Percentiles rank a stretch among this genome's conserved stretches.
phyloP scores from a whole-genome alignment of 495 filamentous ascomycete genomes.

The Xylaria venustula region DNA sequence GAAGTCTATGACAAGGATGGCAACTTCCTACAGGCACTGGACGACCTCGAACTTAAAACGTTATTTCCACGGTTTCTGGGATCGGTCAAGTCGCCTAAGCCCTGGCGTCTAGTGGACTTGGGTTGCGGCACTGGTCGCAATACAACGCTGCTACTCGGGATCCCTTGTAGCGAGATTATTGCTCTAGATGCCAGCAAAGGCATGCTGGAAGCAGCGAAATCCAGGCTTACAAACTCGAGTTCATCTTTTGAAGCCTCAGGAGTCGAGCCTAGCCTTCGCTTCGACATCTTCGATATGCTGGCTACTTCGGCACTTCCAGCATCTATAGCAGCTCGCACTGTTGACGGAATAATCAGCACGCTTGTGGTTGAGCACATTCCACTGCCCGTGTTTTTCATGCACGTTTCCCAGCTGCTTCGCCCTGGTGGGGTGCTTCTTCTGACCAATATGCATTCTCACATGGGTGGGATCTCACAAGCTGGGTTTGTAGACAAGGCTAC shows the following conservation, averaged over 20 bases:
- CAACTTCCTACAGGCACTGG: slow-evolving; percentile 71
- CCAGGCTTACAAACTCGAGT: slow-evolving; percentile 25
- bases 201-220: slow-evolving; percentile 56
- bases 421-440: slow-evolving; percentile 56
- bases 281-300: slow-evolving; percentile 44
- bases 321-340: slow-evolving; percentile 15
- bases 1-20: slow-evolving; percentile 65
- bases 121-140: slow-evolving; percentile 74
- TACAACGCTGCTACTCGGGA: slow-evolving; percentile 54
- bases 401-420: slow-evolving; percentile 45
- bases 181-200: slow-evolving; percentile 39
- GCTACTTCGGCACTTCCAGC: slow-evolving; percentile 15
- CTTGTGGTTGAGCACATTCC: slow-evolving; percentile 71
- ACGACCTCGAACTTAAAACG: slow-evolving; percentile 55
- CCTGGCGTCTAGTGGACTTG: slow-evolving; percentile 54
- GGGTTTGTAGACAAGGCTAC: slow-evolving; percentile 61
- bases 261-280: slow-evolving; percentile 16
- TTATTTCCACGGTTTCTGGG: slow-evolving; percentile 56
- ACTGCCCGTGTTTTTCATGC: slow-evolving; percentile 53
- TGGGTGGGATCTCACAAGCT: slow-evolving; percentile 63
- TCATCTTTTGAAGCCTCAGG: not conserved
- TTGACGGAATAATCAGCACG: slow-evolving; percentile 58
- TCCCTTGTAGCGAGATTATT: slow-evolving; percentile 25
- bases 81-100: slow-evolving; percentile 25
- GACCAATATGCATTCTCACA: slow-evolving; percentile 74